These are phyloP conservation scores for Cercophora samala DNA, from an alignment of 495 filamentous ascomycete species.

Conservation along the genomic window DNA sequence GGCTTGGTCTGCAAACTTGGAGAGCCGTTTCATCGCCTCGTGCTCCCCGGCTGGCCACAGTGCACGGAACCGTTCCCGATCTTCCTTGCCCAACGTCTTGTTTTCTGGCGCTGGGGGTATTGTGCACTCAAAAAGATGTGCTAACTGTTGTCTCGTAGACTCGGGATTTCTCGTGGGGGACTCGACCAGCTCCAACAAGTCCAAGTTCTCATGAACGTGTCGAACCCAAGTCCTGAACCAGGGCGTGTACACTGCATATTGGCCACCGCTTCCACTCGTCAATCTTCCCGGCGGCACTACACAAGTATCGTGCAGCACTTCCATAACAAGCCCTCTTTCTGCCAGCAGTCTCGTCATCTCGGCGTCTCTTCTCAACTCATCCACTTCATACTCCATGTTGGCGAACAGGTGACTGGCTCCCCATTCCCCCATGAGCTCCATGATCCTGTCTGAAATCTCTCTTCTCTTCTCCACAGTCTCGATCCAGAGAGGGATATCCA, in stretches of 20 bases:
- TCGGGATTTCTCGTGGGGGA: conserved; percentile 60
- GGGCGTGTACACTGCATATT: conserved; percentile 81
- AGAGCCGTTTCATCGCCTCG: conserved; percentile 63
- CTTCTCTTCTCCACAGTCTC: conserved; percentile 66
- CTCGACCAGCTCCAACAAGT: conserved; percentile 59
- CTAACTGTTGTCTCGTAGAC: conserved; percentile 49
- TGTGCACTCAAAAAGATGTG: conserved; percentile 57
- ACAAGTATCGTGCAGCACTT: conserved; percentile 73
- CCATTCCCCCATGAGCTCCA: conserved; percentile 69
- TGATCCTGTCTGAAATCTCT: conserved; percentile 59
- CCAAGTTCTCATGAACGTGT: conserved; percentile 64
- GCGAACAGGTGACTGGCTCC: conserved; percentile 67
- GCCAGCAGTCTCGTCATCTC: conserved; percentile 58
- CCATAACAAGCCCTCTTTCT: conserved; percentile 59
- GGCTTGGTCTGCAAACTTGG: conserved; percentile 67
- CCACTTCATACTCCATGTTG: conserved; percentile 76
- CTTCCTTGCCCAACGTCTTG: conserved; percentile 59
- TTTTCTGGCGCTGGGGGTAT: conserved; percentile 64
- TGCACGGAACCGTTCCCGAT: conserved; percentile 52
- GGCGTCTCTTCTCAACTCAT: conserved; percentile 71
- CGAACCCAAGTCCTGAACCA: conserved; percentile 77
- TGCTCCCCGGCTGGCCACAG: conserved; percentile 81
- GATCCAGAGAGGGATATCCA: conserved; percentile 78
- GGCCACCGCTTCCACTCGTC: conserved; percentile 60
- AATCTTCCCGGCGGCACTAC: conserved; percentile 72